These are phyloP conservation scores for Castanopsis chinensis DNA, from an alignment of 306 rosid genomes.

Conservation along the genomic window DNA sequence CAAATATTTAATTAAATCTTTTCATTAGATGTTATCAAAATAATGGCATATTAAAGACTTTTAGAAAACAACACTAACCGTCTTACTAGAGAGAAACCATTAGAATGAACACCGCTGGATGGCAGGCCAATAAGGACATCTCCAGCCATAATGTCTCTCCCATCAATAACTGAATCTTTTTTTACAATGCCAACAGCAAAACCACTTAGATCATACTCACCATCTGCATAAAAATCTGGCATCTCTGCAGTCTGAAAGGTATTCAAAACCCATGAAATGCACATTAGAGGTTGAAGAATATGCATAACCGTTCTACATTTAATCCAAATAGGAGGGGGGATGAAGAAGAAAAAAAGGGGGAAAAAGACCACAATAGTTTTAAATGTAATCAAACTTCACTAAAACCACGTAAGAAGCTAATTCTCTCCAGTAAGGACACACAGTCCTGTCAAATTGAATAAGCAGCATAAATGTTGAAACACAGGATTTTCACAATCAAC, in stretches of 20 bases:
- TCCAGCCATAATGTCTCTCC: constrained; percentile 69
- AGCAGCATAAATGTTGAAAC: not conserved
- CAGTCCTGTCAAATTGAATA: not conserved
- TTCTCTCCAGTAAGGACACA: not conserved
- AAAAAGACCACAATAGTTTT: not conserved
- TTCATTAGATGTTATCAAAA: not conserved
- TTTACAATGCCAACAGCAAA: constrained; percentile 87
- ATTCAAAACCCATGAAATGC: constrained; percentile 11
- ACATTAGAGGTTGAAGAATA: not conserved
- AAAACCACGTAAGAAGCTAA: not conserved
- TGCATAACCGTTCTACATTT: not conserved
- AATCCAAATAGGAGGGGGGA: not conserved
- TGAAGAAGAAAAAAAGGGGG: not conserved
- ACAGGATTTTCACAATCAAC: not conserved
- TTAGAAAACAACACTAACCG: constrained; percentile 40
- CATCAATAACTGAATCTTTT: constrained; percentile 70
- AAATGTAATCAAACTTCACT: not conserved
- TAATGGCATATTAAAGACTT: not conserved
- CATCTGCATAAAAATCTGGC: constrained; percentile 88
- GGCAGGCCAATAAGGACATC: constrained; percentile 81
- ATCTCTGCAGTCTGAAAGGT: constrained; percentile 86
- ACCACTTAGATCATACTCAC: constrained; percentile 95
- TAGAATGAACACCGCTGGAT: constrained; percentile 91
- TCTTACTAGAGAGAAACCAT: constrained; percentile 92
- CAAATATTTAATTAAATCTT: constrained; percentile 1